phyloP scores from a whole-genome alignment of 495 filamentous ascomycete genomes.

The Hypoxylon trugodes region DNA sequence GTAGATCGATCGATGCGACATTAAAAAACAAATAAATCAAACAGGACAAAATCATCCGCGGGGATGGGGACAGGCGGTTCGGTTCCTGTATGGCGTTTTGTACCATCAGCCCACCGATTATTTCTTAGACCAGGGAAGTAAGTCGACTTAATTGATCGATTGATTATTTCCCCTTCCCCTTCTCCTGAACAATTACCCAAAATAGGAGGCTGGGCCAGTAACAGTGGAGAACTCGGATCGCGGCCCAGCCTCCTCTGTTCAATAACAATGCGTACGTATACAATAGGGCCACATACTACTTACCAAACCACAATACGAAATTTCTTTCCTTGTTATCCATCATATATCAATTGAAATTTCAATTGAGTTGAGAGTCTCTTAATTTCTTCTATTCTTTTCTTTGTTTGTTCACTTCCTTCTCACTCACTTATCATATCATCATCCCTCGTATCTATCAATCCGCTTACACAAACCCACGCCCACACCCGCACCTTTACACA shows the following conservation, averaged over 20 bases:
- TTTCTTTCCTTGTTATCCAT: too few species aligned
- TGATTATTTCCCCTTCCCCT: constrained; percentile 3
- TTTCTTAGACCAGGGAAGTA: too few species aligned
- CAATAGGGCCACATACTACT: too few species aligned
- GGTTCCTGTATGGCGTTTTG: neutral
- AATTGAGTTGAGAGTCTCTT: constrained; percentile 20
- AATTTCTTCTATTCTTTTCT: constrained; percentile 17
- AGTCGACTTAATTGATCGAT: too few species aligned
- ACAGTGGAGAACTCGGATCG: constrained; percentile 29
- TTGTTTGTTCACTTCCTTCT: constrained; percentile 9
- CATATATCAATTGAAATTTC: constrained; percentile 34
- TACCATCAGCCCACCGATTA: constrained; percentile 36
- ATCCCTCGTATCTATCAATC: neutral
- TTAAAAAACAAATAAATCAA: neutral
- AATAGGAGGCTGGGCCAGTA: constrained; percentile 37
- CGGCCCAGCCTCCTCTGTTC: constrained; percentile 32
- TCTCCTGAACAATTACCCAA: constrained; percentile 1
- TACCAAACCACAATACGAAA: constrained; percentile 36
- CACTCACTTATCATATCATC: neutral
- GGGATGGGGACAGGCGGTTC: neutral
- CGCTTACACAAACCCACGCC: neutral
- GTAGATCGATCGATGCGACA: constrained; percentile 31
- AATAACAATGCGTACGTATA: neutral
- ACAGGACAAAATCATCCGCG: neutral
- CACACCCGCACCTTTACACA: too few species aligned